Conservation (phyloP, 371 early-diverging fungal genomes). For the Rhizopus sp. region DNA sequence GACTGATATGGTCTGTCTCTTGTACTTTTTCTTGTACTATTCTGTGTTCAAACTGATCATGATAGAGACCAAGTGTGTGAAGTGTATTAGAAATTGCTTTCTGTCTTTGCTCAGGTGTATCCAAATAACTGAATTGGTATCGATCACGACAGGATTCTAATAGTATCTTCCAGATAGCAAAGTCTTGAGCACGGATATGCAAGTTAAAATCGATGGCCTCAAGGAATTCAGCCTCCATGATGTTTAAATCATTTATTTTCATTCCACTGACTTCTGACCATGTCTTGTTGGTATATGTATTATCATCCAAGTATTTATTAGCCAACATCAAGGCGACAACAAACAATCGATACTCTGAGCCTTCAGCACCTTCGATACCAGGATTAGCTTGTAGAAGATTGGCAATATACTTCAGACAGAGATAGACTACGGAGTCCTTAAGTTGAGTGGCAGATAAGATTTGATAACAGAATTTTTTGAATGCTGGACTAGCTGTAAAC, state of each 20-base stretch:
- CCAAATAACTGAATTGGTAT: conserved; percentile 14
- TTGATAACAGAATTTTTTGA: conserved; percentile 62
- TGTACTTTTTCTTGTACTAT: background rate
- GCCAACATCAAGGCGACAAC: conserved; percentile 79
- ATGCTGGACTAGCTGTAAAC: conserved; percentile 55
- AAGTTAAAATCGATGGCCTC: conserved; percentile 61
- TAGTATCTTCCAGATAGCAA: conserved; percentile 33
- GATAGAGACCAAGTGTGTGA: conserved; percentile 27
- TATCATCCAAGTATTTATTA: conserved; percentile 71
- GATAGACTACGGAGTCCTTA: conserved; percentile 56
- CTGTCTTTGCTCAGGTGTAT: conserved; percentile 26
- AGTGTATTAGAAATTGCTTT: conserved; percentile 23
- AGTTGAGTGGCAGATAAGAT: conserved; percentile 61
- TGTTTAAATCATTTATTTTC: conserved; percentile 62
- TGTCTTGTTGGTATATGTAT: conserved; percentile 71
- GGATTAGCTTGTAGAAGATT: conserved; percentile 61
- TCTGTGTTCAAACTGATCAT: conserved; percentile 2
- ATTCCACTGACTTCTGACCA: conserved; percentile 73
- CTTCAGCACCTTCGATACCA: conserved; percentile 62
- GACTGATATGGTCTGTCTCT: background rate
- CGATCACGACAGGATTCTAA: conserved; percentile 32
- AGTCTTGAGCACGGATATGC: conserved; percentile 64
- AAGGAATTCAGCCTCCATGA: conserved; percentile 74
- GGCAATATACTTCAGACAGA: conserved; percentile 63
- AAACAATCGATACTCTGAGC: conserved; percentile 78